phyloP scores from a whole-genome alignment of 129 eudicot species.

The Chrysanthemum makinoi region DNA sequence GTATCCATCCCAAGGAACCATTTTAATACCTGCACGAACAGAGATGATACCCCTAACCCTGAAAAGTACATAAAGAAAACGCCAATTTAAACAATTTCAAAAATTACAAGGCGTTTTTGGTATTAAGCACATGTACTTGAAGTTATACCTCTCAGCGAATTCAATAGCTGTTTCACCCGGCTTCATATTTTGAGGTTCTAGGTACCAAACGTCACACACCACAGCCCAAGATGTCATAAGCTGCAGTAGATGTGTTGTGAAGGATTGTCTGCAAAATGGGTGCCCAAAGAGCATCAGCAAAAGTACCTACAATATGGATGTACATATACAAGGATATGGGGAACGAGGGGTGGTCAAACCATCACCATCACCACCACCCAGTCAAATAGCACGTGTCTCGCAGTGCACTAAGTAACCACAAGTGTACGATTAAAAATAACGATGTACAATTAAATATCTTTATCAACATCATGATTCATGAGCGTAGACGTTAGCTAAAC shows the following conservation, averaged over 20 bases:
- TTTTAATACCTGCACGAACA: constrained; percentile 86
- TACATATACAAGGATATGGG: no score
- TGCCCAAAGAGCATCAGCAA: neutral
- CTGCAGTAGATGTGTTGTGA: constrained; percentile 90
- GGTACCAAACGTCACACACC: neutral
- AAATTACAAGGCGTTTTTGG: neutral
- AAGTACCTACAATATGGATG: no score
- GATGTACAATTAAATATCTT: no score
- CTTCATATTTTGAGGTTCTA: constrained; percentile 72
- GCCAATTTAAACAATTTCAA: neutral
- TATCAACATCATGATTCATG: no score
- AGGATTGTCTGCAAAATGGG: constrained; percentile 69
- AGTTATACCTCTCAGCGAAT: constrained; percentile 80
- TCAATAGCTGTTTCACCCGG: constrained; percentile 96
- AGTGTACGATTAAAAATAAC: no score
- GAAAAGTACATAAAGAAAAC: constrained; percentile 13
- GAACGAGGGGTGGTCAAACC: no score
- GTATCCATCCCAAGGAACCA: constrained; percentile 99
- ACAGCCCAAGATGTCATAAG: constrained; percentile 96
- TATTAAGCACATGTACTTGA: neutral
- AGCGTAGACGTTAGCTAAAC: no score
- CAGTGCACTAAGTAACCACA: no score
- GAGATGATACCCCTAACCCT: constrained; percentile 96
- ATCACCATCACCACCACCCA: no score
- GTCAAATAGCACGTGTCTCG: no score